Evolutionary conservation across 768 basidiomycete species (phyloP).

Genomic region (Cystobasidium tubakii): DNA sequence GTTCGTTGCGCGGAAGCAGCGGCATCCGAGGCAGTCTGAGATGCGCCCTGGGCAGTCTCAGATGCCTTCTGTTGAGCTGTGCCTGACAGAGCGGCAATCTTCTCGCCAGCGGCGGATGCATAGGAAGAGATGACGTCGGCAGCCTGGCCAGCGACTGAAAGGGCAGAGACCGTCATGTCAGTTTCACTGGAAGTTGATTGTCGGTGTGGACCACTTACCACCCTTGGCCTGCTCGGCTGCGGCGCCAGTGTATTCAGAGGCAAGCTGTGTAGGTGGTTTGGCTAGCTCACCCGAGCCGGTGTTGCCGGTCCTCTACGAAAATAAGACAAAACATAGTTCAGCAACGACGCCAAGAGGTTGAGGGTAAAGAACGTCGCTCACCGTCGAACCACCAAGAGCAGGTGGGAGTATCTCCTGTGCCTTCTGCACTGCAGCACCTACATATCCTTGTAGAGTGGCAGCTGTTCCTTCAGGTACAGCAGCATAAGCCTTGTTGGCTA

Average conservation of each 20-base stretch:
- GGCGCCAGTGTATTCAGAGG: constrained; percentile 6
- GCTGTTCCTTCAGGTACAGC: constrained; percentile 32
- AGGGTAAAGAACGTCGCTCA: not conserved
- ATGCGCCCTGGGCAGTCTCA: not conserved
- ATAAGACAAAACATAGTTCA: not conserved
- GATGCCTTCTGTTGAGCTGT: constrained; percentile 15
- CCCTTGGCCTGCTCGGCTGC: constrained; percentile 12
- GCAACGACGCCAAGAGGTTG: not conserved
- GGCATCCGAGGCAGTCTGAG: constrained; percentile 10
- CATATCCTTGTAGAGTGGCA: constrained; percentile 15
- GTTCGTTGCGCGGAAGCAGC: constrained; percentile 9
- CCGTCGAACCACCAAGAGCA: constrained; percentile 26
- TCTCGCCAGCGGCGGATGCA: not conserved
- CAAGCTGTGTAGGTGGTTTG: constrained; percentile 30
- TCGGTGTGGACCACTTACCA: too few relatives aligned
- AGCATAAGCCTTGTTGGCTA: constrained; percentile 7
- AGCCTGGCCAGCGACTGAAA: constrained; percentile 12
- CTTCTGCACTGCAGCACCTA: constrained; percentile 19
- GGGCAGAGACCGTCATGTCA: too few relatives aligned
- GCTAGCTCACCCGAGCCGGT: constrained; percentile 29
- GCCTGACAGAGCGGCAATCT: constrained; percentile 5
- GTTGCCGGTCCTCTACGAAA: constrained; percentile 23
- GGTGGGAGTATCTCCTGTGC: constrained; percentile 29
- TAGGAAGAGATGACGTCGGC: constrained; percentile 1
- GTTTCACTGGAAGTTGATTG: not conserved